Percentiles rank a stretch among this genome's conserved stretches.
Conservation (phyloP, 2,329 filamentous ascomycete species). For the Remersonia thermophila region DNA sequence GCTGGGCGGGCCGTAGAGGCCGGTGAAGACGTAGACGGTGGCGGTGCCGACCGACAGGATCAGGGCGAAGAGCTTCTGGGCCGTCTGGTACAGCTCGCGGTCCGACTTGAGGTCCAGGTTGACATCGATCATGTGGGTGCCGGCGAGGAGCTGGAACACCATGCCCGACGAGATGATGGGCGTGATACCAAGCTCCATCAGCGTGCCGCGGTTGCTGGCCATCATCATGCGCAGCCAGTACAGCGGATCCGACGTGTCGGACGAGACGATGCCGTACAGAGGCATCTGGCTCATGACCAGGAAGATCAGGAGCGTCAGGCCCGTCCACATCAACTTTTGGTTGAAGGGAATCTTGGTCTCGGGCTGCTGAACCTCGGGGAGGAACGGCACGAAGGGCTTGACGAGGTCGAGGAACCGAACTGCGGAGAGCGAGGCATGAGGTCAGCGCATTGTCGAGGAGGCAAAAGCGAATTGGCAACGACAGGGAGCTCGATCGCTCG, state of each 20-base stretch:
- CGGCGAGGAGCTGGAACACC: constrained; percentile 99
- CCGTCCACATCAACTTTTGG: constrained; percentile 94
- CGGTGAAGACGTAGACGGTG: constrained; percentile 95
- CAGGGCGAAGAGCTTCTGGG: constrained; percentile 97
- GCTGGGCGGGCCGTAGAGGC: constrained; percentile 91
- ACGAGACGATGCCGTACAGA: constrained; percentile 97
- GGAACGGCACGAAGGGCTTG: constrained; percentile 98
- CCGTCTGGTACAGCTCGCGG: constrained; percentile 98
- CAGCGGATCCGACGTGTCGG: constrained; percentile 92
- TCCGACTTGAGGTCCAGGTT: constrained; percentile 99
- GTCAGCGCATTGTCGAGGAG: constrained; percentile 13
- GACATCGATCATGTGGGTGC: constrained; percentile 99
- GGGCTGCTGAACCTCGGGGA: constrained; percentile 96
- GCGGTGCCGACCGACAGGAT: constrained; percentile 96
- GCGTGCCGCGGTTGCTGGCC: constrained; percentile 91
- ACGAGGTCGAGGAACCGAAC: constrained; percentile 99
- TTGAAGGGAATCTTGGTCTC: constrained; percentile 99
- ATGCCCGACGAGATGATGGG: constrained; percentile 99
- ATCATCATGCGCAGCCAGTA: constrained; percentile 99
- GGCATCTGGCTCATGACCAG: constrained; percentile 99
- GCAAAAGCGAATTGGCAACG: neutral
- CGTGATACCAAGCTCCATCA: constrained; percentile 95
- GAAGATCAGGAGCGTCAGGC: constrained; percentile 93
- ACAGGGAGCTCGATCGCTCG: too few relatives aligned
- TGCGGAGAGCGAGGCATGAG: constrained; percentile 27